Evolutionary conservation across 169 alveolate genomes (phyloP), one percentile per base, ranked within the genome.

Genomic region (Theileria equi): DNA sequence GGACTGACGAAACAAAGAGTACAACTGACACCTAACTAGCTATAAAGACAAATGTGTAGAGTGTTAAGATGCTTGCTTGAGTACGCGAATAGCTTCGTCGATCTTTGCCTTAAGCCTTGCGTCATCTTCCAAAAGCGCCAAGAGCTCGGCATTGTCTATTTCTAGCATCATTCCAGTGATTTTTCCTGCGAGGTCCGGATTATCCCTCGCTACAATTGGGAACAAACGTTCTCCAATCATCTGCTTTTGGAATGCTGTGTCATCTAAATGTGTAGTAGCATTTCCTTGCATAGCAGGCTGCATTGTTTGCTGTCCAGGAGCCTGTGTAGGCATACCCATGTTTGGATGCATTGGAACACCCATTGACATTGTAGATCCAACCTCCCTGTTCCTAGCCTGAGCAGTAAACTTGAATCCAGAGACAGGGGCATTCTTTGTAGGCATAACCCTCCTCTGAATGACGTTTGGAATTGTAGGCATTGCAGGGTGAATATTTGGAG

Each of bases 121-220:
- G 38, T 92, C 97, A 65, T 91, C 82, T 58, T 90, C 96, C 55
- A 95, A 81, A 55, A 95, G 84, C 54, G 89, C 90, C 69, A 93
- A 65, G 44, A 95, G 85, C 87, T 95, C 98, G 47, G 86, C 82
- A 89, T 93, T 93, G 86, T 95, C 98, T 95, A 95, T 95, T 74
- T 95, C 98, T 54, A 95, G 80, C 98, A 95, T 95, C 98, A 95
- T 95, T 5, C 98, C 98, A 1, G 96, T 94, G 35, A 94, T 93
- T 79, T 93, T 93, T 7, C 97, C 97, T 1, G 97, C 97, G 67
- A 95, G 84, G 26, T 93, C 95, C 0, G 97, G 98, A 70, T 93
- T 96, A 36, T 81, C 88, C 49, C 90, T 82, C 17, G 96, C 94
- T 45, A 94, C 91, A 19, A 92, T 90, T 0, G 98, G 96, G 89